Percentiles rank a stretch among this genome's conserved stretches.
Conservation (phyloP, 2,329 filamentous ascomycete species). For the Capronia epimyces region DNA sequence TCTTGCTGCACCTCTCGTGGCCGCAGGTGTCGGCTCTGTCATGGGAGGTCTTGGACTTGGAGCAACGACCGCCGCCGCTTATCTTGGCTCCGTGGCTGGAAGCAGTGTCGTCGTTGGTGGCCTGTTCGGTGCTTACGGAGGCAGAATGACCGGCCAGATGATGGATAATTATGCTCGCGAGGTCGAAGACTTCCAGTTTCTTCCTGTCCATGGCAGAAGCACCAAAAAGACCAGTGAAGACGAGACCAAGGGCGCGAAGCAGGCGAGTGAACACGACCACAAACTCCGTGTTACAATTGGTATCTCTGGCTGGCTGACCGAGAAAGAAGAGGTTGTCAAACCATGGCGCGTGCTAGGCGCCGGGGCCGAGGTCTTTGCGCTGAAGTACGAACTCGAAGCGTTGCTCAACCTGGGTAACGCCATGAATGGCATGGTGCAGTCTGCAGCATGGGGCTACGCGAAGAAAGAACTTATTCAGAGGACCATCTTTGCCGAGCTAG, state of each 20-base stretch:
- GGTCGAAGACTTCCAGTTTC: conserved; percentile 80
- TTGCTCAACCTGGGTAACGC: conserved; percentile 72
- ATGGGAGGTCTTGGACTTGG: conserved; percentile 73
- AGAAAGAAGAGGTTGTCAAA: conserved; percentile 64
- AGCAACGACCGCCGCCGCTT: conserved; percentile 65
- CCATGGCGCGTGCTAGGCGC: conserved; percentile 74
- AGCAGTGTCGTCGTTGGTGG: conserved; percentile 74
- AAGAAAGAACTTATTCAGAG: conserved; percentile 69
- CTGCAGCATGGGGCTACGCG: conserved; percentile 72
- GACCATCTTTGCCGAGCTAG: conserved; percentile 63
- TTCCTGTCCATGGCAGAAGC: conserved; percentile 60
- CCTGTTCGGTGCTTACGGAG: conserved; percentile 86
- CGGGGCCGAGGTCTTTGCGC: conserved; percentile 70
- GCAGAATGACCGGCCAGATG: conserved; percentile 74
- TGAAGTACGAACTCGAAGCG: conserved; percentile 76
- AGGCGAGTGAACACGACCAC: conserved; percentile 46
- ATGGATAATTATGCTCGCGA: conserved; percentile 84
- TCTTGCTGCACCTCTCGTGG: conserved; percentile 69
- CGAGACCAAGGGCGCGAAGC: conserved; percentile 38
- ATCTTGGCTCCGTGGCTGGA: conserved; percentile 74
- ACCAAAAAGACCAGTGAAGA: conserved; percentile 41
- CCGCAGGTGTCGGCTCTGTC: conserved; percentile 71
- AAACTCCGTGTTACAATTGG: conserved; percentile 76
- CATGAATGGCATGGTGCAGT: conserved; percentile 70
- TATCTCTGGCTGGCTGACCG: conserved; percentile 73